Conservation (phyloP, 805 yeast species). For the Clavispora santaluciae region DNA sequence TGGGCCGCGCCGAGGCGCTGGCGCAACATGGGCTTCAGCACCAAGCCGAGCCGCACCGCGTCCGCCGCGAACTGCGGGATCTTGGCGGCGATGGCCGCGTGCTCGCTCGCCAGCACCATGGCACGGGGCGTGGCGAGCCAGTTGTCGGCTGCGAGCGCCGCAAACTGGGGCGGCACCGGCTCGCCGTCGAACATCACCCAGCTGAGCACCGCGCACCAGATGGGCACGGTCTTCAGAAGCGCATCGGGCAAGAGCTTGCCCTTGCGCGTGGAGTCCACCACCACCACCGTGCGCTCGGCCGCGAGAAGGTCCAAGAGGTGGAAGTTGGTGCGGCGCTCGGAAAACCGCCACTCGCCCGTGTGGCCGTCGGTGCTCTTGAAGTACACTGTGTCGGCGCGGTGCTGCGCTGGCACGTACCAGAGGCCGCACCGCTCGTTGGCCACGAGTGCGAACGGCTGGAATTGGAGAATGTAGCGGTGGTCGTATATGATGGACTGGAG, state of each 20-base stretch:
- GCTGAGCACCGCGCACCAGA: slow-evolving; percentile 84
- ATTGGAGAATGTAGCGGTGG: slow-evolving; percentile 13
- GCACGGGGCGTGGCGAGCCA: slow-evolving; percentile 46
- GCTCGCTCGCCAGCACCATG: slow-evolving; percentile 57
- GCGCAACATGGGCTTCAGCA: slow-evolving; percentile 28
- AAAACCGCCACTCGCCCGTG: slow-evolving; percentile 73
- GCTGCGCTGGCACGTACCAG: slow-evolving; percentile 65
- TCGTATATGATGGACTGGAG: slow-evolving; percentile 51
- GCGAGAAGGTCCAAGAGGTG: slow-evolving; percentile 55
- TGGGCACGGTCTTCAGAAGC: slow-evolving; percentile 79
- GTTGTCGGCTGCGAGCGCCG: slow-evolving; percentile 14
- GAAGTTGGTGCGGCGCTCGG: slow-evolving; percentile 65
- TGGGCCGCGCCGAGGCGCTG: slow-evolving; percentile 26
- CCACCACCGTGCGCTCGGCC: slow-evolving; percentile 42
- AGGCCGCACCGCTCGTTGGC: slow-evolving; percentile 85
- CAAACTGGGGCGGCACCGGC: background rate
- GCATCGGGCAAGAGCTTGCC: slow-evolving; percentile 88
- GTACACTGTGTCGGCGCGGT: slow-evolving; percentile 48
- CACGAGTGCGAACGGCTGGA: slow-evolving; percentile 36
- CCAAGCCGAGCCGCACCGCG: slow-evolving; percentile 36
- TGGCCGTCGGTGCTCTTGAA: slow-evolving; percentile 95
- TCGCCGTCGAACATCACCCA: slow-evolving; percentile 40
- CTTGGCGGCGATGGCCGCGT: slow-evolving; percentile 40
- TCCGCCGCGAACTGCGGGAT: slow-evolving; percentile 48
- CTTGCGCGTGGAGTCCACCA: slow-evolving; percentile 81